Evolutionary conservation across 768 basidiomycete species (phyloP), one percentile per base, ranked within the genome.

Genomic region (Gloeopeniophorella convolvens): DNA sequence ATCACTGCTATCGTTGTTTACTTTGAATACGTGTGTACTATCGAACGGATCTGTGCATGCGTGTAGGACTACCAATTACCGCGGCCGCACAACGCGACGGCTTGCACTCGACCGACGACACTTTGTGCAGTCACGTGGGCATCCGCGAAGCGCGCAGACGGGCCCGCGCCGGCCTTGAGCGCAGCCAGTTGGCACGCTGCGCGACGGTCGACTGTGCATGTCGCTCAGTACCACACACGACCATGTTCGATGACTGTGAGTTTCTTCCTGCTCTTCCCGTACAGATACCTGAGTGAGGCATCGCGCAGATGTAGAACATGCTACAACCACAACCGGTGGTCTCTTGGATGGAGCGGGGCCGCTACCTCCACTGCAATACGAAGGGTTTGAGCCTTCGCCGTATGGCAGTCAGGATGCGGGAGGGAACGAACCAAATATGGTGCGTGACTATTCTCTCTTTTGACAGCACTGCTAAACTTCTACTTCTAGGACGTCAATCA

Each of bases 321-420:
- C 89, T 16, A 71, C 77, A 28, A 72, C 74, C 4, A 76, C 82
- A 16, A 65, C 74, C 5, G 64, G 67, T 13, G 66, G 68, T 24
- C 62, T 65, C 31, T 63, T 32, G 44, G 65, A 68, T 42, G 59
- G 63, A 35, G 58, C 66, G 23, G 68, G 66, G 44, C 65, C 75
- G 1, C 62, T 79, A 20, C 81, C 82, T 3, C 72, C 77, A 24
- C 67, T 93, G 20, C 80, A 85, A 47, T 93, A 86, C 60, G 87
- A 95, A 62, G 93, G 92, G 9, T 97, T 92, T 61, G 93, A 97
- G 66, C 79, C 78, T 18, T 82, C 81, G 16, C 77, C 82, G 1
- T 74, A 76, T 48, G 77, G 76, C 35, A 65, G 66, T 50, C 72
- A 77, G 60, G 79, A 82, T 64, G 60, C 66, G 52, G 66, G 69